A percentile compares a stretch with the other conserved stretches of the same genome.
These are phyloP conservation scores for Tylopilus rubrobrunneus DNA, from an alignment of 768 basidiomycete species.

Conservation along the genomic window DNA sequence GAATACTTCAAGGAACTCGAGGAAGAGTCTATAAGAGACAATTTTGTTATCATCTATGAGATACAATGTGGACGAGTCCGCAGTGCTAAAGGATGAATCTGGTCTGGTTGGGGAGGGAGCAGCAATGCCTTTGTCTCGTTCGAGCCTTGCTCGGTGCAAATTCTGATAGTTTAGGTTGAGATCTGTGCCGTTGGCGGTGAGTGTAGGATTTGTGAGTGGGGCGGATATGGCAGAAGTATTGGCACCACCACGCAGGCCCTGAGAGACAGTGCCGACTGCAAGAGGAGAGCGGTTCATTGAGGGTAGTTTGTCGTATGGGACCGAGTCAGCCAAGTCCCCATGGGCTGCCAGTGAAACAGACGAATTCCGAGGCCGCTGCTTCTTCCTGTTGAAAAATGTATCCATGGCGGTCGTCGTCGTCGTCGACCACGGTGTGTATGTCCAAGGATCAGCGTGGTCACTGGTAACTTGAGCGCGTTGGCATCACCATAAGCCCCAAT, in stretches of 20 bases:
- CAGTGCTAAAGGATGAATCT: slow-evolving; percentile 50
- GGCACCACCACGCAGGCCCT: slow-evolving; percentile 44
- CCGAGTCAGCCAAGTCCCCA: slow-evolving; percentile 58
- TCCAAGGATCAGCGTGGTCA: slow-evolving; percentile 3
- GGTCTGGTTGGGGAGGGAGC: slow-evolving; percentile 34
- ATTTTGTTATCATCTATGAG: no score
- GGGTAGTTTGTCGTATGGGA: slow-evolving; percentile 69
- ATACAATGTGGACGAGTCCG: slow-evolving; percentile 58
- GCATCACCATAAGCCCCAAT: slow-evolving; percentile 4
- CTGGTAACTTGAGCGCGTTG: not conserved
- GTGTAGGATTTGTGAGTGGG: slow-evolving; percentile 78
- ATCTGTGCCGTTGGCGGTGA: slow-evolving; percentile 69
- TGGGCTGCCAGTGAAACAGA: slow-evolving; percentile 57
- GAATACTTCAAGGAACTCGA: slow-evolving; percentile 99
- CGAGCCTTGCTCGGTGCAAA: slow-evolving; percentile 46
- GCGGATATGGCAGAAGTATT: slow-evolving; percentile 56
- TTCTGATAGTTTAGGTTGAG: slow-evolving; percentile 56
- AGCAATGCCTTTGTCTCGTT: slow-evolving; percentile 46
- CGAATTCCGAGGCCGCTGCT: slow-evolving; percentile 52
- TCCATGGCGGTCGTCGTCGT: slow-evolving; percentile 46
- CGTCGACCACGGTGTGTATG: slow-evolving; percentile 9
- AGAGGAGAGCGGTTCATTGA: slow-evolving; percentile 54
- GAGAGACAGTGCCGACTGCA: slow-evolving; percentile 51
- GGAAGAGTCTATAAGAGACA: slow-evolving; percentile 98
- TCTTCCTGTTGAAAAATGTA: slow-evolving; percentile 63